These are phyloP conservation scores for Alternaria gansuensis DNA, from an alignment of 2,329 filamentous ascomycete species.

Conservation along the genomic window DNA sequence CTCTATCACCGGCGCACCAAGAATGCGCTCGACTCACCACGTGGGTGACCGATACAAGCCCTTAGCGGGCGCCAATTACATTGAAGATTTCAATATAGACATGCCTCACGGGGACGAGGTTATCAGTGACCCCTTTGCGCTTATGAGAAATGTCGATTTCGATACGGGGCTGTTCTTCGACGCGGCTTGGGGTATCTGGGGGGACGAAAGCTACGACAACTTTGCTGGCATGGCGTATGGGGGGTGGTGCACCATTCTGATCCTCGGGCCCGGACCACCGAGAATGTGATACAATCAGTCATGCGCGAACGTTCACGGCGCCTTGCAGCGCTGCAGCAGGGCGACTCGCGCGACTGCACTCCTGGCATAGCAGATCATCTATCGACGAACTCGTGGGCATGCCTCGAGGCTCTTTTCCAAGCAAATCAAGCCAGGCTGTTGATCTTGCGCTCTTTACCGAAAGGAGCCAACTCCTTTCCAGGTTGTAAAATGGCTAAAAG, in stretches of 20 bases:
- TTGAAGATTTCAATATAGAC: conserved; percentile 7
- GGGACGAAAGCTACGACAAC: conserved; percentile 33
- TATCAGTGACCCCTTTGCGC: conserved; percentile 31
- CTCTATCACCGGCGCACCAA: conserved; percentile 15
- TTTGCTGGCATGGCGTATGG: conserved; percentile 41
- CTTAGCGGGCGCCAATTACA: conserved; percentile 10
- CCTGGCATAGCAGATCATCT: not conserved
- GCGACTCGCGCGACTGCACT: not conserved
- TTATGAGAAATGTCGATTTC: conserved; percentile 40
- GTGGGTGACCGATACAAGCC: not conserved
- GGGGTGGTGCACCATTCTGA: conserved; percentile 8
- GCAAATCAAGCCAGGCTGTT: conserved; percentile 4
- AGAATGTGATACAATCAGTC: not conserved
- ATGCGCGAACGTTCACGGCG: not conserved
- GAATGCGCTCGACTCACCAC: conserved; percentile 12
- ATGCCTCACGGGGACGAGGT: conserved; percentile 11
- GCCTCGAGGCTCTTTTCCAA: not conserved
- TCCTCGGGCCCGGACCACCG: not conserved
- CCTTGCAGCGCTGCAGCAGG: not conserved
- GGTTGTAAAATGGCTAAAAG: not conserved
- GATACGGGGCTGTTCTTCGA: conserved; percentile 50
- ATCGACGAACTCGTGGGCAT: conserved; percentile 8
- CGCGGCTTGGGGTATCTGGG: conserved; percentile 40
- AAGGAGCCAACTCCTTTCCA: not conserved
- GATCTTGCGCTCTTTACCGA: conserved; percentile 2